A percentile compares a stretch with the other conserved stretches of the same genome.
Evolutionary conservation across 1,139 yeast genomes (phyloP).

Genomic region (Sugiyamaella pinicola): DNA sequence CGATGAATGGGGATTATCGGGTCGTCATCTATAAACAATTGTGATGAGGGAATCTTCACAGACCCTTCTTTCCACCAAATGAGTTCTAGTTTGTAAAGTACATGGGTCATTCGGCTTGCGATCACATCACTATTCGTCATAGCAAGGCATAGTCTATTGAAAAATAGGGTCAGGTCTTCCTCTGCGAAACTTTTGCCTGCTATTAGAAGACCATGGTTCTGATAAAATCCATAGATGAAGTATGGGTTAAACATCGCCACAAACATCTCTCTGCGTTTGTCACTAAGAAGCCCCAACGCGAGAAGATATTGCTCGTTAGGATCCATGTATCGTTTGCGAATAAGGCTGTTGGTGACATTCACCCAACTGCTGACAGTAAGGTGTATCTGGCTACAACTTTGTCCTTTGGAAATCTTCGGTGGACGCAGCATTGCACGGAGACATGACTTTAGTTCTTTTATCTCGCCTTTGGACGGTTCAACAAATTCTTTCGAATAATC

Average conservation of each 20-base stretch:
- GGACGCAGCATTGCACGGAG: background rate
- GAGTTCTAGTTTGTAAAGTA: constrained; percentile 3
- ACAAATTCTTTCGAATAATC: background rate
- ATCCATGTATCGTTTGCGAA: constrained; percentile 8
- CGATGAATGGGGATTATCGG: background rate
- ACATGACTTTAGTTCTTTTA: background rate
- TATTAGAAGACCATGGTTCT: constrained; percentile 1
- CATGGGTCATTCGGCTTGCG: constrained; percentile 4
- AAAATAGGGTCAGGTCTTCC: background rate
- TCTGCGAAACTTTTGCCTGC: background rate
- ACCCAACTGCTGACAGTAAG: background rate
- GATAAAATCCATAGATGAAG: background rate
- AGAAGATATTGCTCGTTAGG: constrained; percentile 11
- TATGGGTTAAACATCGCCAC: background rate
- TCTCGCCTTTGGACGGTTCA: background rate
- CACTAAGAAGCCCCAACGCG: background rate
- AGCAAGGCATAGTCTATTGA: background rate
- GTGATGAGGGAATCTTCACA: background rate
- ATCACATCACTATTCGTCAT: background rate
- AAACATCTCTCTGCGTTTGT: constrained; percentile 1
- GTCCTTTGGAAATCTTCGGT: background rate
- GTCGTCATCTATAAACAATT: background rate
- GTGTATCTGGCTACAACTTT: background rate
- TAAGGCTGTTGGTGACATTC: background rate
- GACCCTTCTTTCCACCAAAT: constrained; percentile 15